Evolutionary conservation across 1,284 basidiomycete genomes (phyloP), one percentile per base, ranked within the genome.

Genomic region (Sanghuangporus sanghuang): DNA sequence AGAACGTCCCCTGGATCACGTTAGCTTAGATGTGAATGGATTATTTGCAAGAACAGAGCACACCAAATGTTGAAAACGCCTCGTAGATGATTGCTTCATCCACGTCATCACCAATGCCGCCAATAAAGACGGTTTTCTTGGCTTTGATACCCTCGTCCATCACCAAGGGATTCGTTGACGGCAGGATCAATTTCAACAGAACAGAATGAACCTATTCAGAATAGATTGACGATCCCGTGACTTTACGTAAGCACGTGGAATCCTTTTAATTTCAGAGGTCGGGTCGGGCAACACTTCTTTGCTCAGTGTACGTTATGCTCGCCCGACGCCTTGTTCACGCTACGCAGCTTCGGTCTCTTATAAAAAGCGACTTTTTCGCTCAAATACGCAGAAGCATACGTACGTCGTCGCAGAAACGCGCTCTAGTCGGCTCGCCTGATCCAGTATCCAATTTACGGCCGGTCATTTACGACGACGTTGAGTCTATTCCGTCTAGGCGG

Each of bases 111-210:
- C 79, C 83, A 46, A 93, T 79, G 2, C 88, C 89, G 55, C 90
- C 90, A 66, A 93, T 79, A 71, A 91, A 93, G 61, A 93, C 74
- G 35, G 91, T 91, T 75, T 89, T 90, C 74, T 92, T 93, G 27
- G 85, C 77, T 74, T 85, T 89, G n/a, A 86, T 84, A 61, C 89
- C 89, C 76, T 91, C 87, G 73, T 91, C 88, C 88, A 91, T 91
- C 44, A 32, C 6, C 46, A 14, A 36, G 39, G 36, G 44, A 32
- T 39, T 53, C 49, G 46, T 48, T 35, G 44, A 49, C 44, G 42
- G 27, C 32, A 8, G 48, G 38, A 11, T 8, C 35, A 12, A 16
- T 18, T 21, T 21, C 6, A 46, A 46, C n/a, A n/a, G n/a, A n/a
- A n/a, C n/a, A n/a, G n/a, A 46, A 3, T 39, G 35, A 59, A 23